Conservation (phyloP, 305 asterid genomes). For the Salvia sclarea region DNA sequence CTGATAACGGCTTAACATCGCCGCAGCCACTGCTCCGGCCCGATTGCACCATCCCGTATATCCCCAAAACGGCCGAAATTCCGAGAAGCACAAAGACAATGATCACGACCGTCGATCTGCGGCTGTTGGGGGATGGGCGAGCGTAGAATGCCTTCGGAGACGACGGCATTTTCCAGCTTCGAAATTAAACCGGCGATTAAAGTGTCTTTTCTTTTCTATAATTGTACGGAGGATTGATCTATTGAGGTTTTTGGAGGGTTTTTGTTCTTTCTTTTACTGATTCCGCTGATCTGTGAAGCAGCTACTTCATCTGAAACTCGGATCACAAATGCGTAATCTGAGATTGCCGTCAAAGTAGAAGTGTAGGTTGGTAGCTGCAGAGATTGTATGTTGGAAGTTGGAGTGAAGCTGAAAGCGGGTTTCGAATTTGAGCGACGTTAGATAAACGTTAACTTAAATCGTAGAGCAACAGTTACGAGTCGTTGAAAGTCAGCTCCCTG, state of each 20-base stretch:
- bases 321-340: neutral
- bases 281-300: conserved; percentile 27
- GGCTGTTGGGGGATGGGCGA: conserved; percentile 45
- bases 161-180: conserved; percentile 58
- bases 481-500: too few relatives aligned
- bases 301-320: neutral
- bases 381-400: too few relatives aligned
- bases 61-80: conserved; percentile 50
- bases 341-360: neutral
- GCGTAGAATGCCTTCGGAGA: conserved; percentile 76
- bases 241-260: conserved; percentile 31
- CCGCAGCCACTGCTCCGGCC: conserved; percentile 49
- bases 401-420: neutral
- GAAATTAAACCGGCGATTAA: neutral
- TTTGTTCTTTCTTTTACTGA: neutral
- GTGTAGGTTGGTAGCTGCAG: neutral
- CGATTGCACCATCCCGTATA: conserved; percentile 30
- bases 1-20: conserved; percentile 60
- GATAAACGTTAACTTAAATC: neutral
- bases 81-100: conserved; percentile 46
- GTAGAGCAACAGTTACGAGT: neutral
- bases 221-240: neutral
- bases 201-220: neutral
- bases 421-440: neutral
- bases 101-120: conserved; percentile 57